Evolutionary conservation across 805 yeast genomes (phyloP).

Genomic region (Starmera caribaea): DNA sequence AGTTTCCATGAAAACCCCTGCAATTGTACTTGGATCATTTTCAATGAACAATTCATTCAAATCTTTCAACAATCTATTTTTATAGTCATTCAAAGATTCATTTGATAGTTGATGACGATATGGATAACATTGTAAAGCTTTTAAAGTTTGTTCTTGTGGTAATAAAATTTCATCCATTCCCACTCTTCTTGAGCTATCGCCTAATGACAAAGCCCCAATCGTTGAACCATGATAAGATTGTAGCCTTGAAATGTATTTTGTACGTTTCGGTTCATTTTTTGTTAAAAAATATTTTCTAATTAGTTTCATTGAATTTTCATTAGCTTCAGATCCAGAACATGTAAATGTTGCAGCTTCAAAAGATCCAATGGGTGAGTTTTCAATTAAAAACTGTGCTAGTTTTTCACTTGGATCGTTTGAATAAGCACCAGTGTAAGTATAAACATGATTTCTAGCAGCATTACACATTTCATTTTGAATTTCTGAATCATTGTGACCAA

Average conservation of each 20-base stretch:
- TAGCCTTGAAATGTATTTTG: slow-evolving; percentile 32
- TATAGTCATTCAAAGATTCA: slow-evolving; percentile 31
- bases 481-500: slow-evolving; percentile 35
- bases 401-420: slow-evolving; percentile 30
- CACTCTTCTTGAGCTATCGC: slow-evolving; percentile 27
- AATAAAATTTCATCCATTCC: slow-evolving; percentile 38
- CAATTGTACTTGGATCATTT: slow-evolving; percentile 33
- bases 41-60: slow-evolving; percentile 31
- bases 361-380: slow-evolving; percentile 31
- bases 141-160: slow-evolving; percentile 70
- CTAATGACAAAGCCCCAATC: slow-evolving; percentile 33
- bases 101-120: slow-evolving; percentile 18
- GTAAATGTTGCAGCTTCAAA: slow-evolving; percentile 35
- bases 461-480: slow-evolving; percentile 28
- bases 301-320: slow-evolving; percentile 54
- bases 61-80: slow-evolving; percentile 27
- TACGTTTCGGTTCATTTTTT: slow-evolving; percentile 31
- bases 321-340: slow-evolving; percentile 62
- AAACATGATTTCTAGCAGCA: slow-evolving; percentile 27
- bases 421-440: slow-evolving; percentile 24
- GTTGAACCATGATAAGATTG: slow-evolving; percentile 42
- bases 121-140: slow-evolving; percentile 31
- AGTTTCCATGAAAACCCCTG: slow-evolving; percentile 35
- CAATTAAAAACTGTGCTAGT: slow-evolving; percentile 32
- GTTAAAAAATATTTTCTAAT: slow-evolving; percentile 36